phyloP scores from a whole-genome alignment of 768 basidiomycete genomes.

The Hericium rajendrae region DNA sequence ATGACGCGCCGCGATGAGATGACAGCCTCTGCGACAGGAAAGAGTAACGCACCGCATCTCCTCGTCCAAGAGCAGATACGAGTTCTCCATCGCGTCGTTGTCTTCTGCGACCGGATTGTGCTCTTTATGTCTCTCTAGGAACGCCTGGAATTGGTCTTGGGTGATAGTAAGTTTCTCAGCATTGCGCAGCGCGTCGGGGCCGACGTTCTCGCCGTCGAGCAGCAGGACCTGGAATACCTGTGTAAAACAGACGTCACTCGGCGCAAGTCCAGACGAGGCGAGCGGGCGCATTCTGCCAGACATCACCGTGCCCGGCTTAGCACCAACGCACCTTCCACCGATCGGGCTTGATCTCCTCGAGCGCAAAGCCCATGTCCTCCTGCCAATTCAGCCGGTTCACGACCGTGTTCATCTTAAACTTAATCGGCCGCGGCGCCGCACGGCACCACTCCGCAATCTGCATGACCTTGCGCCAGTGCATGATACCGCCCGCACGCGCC shows the following conservation, averaged over 20 bases:
- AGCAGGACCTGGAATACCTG: not conserved
- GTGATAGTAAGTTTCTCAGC: constrained; percentile 7
- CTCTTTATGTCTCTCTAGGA: constrained; percentile 7
- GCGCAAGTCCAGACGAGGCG: not conserved
- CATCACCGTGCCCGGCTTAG: not conserved
- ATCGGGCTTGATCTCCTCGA: constrained; percentile 14
- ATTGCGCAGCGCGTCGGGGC: constrained; percentile 7
- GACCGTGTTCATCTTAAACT: constrained; percentile 18
- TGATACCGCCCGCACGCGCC: constrained; percentile 6
- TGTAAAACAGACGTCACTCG: not conserved
- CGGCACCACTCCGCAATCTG: constrained; percentile 15
- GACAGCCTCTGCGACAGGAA: not conserved
- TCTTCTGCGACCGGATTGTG: constrained; percentile 9
- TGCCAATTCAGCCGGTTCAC: constrained; percentile 14
- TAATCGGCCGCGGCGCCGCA: constrained; percentile 5
- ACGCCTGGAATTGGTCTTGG: constrained; percentile 10
- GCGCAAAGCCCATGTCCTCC: constrained; percentile 14
- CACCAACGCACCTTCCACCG: constrained; percentile 5
- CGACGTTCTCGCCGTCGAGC: constrained; percentile 14
- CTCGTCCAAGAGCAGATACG: constrained; percentile 12
- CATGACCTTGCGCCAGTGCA: constrained; percentile 3
- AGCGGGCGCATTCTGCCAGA: not conserved
- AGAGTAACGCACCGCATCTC: constrained; percentile 6
- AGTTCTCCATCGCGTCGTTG: constrained; percentile 13
- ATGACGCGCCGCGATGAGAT: not conserved